These are phyloP conservation scores for Bruguiera parviflora DNA, from an alignment of 345 rosid genomes.

Conservation along the genomic window DNA sequence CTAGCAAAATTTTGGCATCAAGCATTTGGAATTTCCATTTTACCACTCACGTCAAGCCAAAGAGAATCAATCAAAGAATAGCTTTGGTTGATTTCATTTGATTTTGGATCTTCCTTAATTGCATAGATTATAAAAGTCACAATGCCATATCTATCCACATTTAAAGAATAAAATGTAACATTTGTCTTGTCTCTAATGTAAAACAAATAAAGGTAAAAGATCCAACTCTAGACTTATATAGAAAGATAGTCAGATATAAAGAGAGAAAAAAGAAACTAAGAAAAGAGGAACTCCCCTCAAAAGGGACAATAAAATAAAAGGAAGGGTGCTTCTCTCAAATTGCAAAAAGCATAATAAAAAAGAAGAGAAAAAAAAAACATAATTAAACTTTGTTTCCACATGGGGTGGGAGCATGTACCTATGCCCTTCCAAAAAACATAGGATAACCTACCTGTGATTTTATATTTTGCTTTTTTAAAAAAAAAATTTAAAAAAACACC, in stretches of 20 bases:
- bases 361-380: constrained; percentile 11
- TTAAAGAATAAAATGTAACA: not conserved
- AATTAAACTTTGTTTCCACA: constrained; percentile 16
- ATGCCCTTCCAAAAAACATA: constrained; percentile 7
- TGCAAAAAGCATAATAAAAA: not conserved
- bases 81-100: too few species aligned
- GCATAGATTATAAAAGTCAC: too few species aligned
- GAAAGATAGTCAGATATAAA: not conserved
- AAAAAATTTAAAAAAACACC: not conserved
- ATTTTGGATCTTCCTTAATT: too few species aligned
- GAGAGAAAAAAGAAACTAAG: not conserved
- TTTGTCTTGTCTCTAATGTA: not conserved
- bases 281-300: not conserved
- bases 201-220: constrained; percentile 3
- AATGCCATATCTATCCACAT: too few species aligned
- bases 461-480: not conserved
- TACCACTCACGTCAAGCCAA: too few species aligned
- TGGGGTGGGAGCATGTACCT: not conserved
- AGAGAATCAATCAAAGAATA: too few species aligned
- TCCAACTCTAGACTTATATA: too few species aligned
- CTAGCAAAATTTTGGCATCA: too few species aligned
- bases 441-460: not conserved
- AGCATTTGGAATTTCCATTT: too few species aligned
- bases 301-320: not conserved
- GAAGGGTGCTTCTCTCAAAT: not conserved